A percentile compares a stretch with the other conserved stretches of the same genome.
Evolutionary conservation across 2,329 filamentous ascomycete genomes (phyloP).

Genomic region (Pochonia chlamydosporia): DNA sequence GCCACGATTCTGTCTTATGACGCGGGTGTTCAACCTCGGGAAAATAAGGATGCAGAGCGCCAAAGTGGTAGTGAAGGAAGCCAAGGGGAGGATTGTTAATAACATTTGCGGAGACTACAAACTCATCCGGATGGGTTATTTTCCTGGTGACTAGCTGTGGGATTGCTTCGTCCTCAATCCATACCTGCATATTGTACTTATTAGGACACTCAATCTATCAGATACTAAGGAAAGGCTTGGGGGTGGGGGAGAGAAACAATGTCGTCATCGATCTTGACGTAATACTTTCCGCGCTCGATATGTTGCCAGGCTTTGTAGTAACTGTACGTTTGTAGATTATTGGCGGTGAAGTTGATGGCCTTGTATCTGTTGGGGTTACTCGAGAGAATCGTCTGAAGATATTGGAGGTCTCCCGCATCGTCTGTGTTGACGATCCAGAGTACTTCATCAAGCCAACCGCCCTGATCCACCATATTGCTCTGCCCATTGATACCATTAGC

Average conservation of each 20-base stretch:
- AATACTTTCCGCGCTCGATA: constrained; percentile 1
- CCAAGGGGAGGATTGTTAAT: constrained; percentile 3
- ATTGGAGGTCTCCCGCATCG: not conserved
- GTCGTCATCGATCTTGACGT: constrained; percentile 4
- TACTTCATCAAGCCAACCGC: constrained; percentile 1
- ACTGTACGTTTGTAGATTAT: not conserved
- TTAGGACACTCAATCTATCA: too few relatives aligned
- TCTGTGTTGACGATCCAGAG: not conserved
- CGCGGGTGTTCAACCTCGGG: not conserved
- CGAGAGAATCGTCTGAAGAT: not conserved
- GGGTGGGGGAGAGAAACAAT: not conserved
- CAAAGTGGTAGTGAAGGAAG: not conserved
- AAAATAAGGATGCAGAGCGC: not conserved
- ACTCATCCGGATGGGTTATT: not conserved
- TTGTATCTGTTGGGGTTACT: not conserved
- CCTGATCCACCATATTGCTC: not conserved
- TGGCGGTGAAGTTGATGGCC: not conserved
- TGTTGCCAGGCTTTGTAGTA: constrained; percentile 4
- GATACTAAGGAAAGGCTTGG: too few relatives aligned
- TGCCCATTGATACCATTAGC: too few relatives aligned
- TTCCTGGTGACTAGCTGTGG: not conserved
- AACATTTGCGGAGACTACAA: constrained; percentile 1
- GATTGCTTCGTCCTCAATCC: not conserved
- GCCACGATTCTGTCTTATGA: not conserved
- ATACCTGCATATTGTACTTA: not conserved